phyloP scores from a whole-genome alignment of 1,284 basidiomycete species.

The Trichosporon ovoides region DNA sequence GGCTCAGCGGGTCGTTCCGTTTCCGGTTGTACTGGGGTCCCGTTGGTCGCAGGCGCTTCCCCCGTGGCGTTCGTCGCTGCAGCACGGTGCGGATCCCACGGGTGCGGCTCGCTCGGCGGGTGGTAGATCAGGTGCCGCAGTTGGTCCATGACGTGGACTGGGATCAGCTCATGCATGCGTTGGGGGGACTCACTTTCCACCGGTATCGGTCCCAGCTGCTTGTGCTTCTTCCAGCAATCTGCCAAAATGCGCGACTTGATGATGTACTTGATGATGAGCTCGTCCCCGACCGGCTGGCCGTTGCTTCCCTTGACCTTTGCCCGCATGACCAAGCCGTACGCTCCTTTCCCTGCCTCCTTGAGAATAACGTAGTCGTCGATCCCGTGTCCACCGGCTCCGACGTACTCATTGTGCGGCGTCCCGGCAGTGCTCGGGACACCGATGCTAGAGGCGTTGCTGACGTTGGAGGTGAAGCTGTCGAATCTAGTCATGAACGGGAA shows the following conservation, averaged over 20 bases:
- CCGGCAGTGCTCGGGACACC: constrained; percentile 39
- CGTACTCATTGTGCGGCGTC: constrained; percentile 40
- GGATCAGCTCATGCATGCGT: not conserved
- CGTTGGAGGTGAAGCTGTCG: constrained; percentile 24
- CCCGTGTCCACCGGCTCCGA: constrained; percentile 45
- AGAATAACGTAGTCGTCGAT: constrained; percentile 60
- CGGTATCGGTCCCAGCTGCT: constrained; percentile 89
- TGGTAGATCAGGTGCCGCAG: constrained; percentile 71
- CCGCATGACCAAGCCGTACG: constrained; percentile 91
- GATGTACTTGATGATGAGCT: constrained; percentile 91
- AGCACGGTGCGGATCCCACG: constrained; percentile 64
- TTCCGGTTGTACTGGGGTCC: not conserved
- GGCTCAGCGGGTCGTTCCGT: constrained; percentile 18
- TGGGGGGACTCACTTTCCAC: constrained; percentile 68
- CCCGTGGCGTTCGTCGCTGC: not conserved
- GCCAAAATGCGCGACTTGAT: constrained; percentile 97
- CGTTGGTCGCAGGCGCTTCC: not conserved
- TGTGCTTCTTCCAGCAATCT: constrained; percentile 98
- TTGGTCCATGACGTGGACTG: constrained; percentile 80
- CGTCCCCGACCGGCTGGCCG: constrained; percentile 63
- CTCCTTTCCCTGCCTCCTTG: constrained; percentile 86
- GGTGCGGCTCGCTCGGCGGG: constrained; percentile 60
- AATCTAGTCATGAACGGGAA: constrained; percentile 24
- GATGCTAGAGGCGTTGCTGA: constrained; percentile 43
- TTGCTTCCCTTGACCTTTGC: constrained; percentile 71